Evolutionary conservation across 352 stramenopile genomes (phyloP).

Genomic region (Phytopythium boreale): DNA sequence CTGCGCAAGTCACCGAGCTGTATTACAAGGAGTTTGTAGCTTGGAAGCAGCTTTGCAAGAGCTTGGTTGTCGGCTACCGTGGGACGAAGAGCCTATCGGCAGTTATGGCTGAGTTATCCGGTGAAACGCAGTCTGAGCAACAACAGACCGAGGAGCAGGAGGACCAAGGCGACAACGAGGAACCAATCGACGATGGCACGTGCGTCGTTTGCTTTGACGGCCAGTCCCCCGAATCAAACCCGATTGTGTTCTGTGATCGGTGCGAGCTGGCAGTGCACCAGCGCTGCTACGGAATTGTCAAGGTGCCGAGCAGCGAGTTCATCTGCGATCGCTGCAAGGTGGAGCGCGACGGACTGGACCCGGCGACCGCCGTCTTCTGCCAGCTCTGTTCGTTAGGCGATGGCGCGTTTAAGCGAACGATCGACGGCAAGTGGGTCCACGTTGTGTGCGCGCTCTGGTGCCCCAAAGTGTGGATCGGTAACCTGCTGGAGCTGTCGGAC

Average conservation of each 20-base stretch:
- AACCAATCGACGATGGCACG: conserved; percentile 78
- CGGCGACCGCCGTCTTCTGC: conserved; percentile 64
- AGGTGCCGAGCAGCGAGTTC: conserved; percentile 85
- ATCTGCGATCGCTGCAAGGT: conserved; percentile 84
- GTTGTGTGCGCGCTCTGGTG: conserved; percentile 89
- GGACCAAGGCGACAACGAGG: conserved; percentile 28
- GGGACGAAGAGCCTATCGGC: conserved; percentile 10
- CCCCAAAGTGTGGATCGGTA: conserved; percentile 83
- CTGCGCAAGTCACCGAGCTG: conserved; percentile 42
- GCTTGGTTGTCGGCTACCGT: conserved; percentile 59
- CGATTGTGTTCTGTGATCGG: conserved; percentile 89
- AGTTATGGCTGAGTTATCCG: conserved; percentile 13
- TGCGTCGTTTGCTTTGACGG: conserved; percentile 90
- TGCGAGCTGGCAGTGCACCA: conserved; percentile 90
- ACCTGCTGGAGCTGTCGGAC: conserved; percentile 70
- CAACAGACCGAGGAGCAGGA: neutral
- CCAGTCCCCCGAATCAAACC: conserved; percentile 81
- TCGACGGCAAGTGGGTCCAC: conserved; percentile 88
- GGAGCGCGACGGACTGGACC: conserved; percentile 48
- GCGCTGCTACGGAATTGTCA: conserved; percentile 83
- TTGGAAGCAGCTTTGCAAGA: conserved; percentile 77
- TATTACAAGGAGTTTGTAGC: conserved; percentile 75
- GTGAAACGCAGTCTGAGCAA: neutral
- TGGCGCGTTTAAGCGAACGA: conserved; percentile 83
- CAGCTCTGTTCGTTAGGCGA: conserved; percentile 82